Base-by-base conservation (phyloP, 352 stramenopile genomes). In the Globisporangium cederbergense region DNA sequence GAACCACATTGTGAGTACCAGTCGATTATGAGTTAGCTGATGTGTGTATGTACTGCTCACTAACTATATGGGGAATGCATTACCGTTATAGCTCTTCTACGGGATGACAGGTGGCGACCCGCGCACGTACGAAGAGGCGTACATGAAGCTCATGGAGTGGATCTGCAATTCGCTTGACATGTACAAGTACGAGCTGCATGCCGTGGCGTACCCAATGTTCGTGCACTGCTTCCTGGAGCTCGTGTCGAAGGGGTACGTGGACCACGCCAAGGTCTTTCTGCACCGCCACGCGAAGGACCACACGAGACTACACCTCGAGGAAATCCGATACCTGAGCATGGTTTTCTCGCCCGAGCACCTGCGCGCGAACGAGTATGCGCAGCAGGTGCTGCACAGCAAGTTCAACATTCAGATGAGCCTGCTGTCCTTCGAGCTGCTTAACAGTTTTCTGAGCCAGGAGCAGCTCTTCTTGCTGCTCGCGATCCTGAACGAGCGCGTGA, bases 151-250 rank as follows among this genome's bases (percentile, higher is more conserved):
- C n/a, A 52, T 90, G 45, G 79, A 90, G 46, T 95, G 86, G 86
- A 88, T 95, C 53, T 87, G 79, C 70, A 93, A 92, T 66, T 89
- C 86, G 65, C 69, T 95, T 13, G 86, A 95, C 58, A 90, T 92
- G 83, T 92, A 92, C 70, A 90, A 90, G 59, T 89, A 84, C 67
- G 86, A 95, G 66, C 69, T 95, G 50, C 84, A 95, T 60, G 81
- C 78, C 0, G 77, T 95, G 47, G 72, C 80, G 36, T 95, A 90
- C 38, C 86, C 86, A 40, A 66, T 95, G 57, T 95, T 92, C 60
- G 83, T 91, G 51, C 86, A 93, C 72, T 91, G 81, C 66, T 93
- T 86, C 65, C 65, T 95, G 42, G 86, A 95, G 60, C 69, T 95
- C 28, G 62, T 93, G n/a, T 64, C 73, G 4, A 92, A 92, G 54